phyloP scores from a whole-genome alignment of 306 rosid species.

The Calophaca sinica region DNA sequence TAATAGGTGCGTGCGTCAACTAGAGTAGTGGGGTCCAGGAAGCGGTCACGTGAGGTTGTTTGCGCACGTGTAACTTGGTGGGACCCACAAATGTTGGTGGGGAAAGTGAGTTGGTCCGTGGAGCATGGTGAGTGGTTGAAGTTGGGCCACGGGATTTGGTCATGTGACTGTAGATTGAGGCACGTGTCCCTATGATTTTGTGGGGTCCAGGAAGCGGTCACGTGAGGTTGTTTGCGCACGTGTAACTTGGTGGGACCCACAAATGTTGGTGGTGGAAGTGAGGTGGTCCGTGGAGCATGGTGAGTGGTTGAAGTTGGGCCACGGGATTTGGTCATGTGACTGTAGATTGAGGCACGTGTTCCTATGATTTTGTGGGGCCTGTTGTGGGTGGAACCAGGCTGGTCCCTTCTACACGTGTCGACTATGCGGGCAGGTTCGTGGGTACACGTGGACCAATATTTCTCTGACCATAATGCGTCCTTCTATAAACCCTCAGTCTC shows the following conservation, averaged over 20 bases:
- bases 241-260: conserved; percentile 29
- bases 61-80: conserved; percentile 43
- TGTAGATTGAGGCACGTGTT: conserved; percentile 53
- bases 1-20: no score
- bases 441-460: conserved; percentile 44
- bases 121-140: conserved; percentile 51
- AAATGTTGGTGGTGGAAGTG: conserved; percentile 32
- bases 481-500: no score
- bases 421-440: neutral
- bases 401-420: conserved; percentile 42
- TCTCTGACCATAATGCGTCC: neutral
- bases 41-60: conserved; percentile 49
- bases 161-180: conserved; percentile 45
- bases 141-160: conserved; percentile 55
- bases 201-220: conserved; percentile 45
- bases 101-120: conserved; percentile 51
- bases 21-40: neutral
- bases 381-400: conserved; percentile 8
- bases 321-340: conserved; percentile 49
- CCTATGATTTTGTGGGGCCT: conserved; percentile 48
- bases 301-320: conserved; percentile 57
- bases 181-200: conserved; percentile 56
- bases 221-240: conserved; percentile 50
- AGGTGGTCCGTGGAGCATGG: conserved; percentile 54
- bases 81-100: conserved; percentile 31